Conservation (phyloP, 805 yeast species). For the Lipomyces starkeyi region DNA sequence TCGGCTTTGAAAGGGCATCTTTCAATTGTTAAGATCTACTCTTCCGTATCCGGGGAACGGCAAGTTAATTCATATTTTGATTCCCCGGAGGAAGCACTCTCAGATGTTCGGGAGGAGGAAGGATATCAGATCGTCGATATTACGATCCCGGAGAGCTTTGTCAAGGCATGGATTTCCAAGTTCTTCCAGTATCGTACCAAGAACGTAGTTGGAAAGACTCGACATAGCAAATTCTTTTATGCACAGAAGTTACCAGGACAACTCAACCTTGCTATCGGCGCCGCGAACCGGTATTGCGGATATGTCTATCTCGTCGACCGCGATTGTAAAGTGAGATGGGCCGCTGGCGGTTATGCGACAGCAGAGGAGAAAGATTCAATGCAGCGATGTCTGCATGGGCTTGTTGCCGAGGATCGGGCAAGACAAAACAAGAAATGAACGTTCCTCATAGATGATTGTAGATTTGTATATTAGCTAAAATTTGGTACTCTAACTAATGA, state of each 20-base stretch:
- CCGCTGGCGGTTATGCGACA: conserved; percentile 79
- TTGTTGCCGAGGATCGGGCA: conserved; percentile 28
- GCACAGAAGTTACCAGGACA: conserved; percentile 27
- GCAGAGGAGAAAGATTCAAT: conserved; percentile 61
- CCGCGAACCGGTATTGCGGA: conserved; percentile 82
- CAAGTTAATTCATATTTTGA: conserved; percentile 67
- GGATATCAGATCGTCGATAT: conserved; percentile 75
- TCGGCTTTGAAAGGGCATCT: conserved; percentile 57
- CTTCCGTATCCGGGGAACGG: conserved; percentile 72
- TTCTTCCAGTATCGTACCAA: conserved; percentile 56
- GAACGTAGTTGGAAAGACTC: conserved; percentile 53
- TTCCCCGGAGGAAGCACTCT: conserved; percentile 49
- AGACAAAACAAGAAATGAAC: conserved; percentile 3
- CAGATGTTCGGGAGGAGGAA: conserved; percentile 49
- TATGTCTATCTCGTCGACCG: conserved; percentile 80
- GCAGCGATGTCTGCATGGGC: conserved; percentile 25
- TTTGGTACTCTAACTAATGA: background rate
- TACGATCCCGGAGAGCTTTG: conserved; percentile 72
- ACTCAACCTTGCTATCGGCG: conserved; percentile 49
- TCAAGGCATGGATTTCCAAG: conserved; percentile 69
- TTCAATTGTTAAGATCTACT: conserved; percentile 67
- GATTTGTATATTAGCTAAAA: background rate
- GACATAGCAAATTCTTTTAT: conserved; percentile 62
- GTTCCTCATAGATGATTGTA: background rate
- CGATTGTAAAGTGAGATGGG: conserved; percentile 84